Conservation (phyloP, 2,329 filamentous ascomycete species). For the Clonostachys sp. region DNA sequence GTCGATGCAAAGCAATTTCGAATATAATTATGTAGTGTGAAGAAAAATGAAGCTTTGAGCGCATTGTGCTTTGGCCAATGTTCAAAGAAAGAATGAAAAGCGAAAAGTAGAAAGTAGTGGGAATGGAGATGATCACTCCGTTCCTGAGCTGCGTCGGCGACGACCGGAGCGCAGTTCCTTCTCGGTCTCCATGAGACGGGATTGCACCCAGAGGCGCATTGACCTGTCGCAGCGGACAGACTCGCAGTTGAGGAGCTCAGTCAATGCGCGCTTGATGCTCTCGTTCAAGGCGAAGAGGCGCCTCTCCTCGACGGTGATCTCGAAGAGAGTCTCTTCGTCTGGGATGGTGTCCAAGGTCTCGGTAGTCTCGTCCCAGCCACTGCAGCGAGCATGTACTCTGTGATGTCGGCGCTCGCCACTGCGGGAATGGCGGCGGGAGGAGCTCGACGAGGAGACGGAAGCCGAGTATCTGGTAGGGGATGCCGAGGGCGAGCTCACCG, state of each 20-base stretch:
- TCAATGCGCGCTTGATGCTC: conserved; percentile 56
- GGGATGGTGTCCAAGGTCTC: conserved; percentile 30
- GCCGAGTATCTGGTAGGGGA: conserved; percentile 55
- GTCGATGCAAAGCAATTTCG: too few relatives aligned
- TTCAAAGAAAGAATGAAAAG: background rate
- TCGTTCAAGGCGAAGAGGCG: conserved; percentile 53
- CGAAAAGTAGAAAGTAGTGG: background rate
- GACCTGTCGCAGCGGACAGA: conserved; percentile 43
- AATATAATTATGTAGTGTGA: background rate
- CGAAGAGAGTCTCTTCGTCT: conserved; percentile 41
- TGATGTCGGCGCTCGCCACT: conserved; percentile 16
- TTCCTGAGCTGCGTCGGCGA: conserved; percentile 34
- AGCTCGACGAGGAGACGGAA: conserved; percentile 42
- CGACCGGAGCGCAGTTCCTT: conserved; percentile 50
- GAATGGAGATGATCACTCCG: background rate
- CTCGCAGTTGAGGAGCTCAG: conserved; percentile 57
- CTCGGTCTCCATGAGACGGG: conserved; percentile 55
- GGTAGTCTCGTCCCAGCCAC: conserved; percentile 20
- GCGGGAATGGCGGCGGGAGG: conserved; percentile 25
- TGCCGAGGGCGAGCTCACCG: conserved; percentile 43
- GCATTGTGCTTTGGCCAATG: background rate
- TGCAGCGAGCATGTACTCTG: conserved; percentile 20
- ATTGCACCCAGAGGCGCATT: conserved; percentile 55
- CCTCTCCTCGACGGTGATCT: conserved; percentile 47
- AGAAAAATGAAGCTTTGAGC: background rate